These are phyloP conservation scores for Xylaria hypoxylon DNA, from an alignment of 2,329 filamentous ascomycete species.

Conservation along the genomic window DNA sequence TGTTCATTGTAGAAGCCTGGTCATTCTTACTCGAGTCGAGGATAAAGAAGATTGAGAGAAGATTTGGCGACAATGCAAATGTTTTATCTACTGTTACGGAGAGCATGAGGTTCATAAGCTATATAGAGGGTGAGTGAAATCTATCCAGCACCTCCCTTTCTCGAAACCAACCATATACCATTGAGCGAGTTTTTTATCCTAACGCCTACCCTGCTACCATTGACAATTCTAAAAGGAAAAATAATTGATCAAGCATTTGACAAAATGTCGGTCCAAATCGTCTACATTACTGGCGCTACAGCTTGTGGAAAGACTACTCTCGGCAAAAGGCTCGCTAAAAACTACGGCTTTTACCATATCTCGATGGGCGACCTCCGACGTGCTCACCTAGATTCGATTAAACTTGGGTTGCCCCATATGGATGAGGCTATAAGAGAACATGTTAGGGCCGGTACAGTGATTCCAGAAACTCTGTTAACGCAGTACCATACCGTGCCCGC, in stretches of 20 bases:
- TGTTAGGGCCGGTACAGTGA: background rate
- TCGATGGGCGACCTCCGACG: constrained; percentile 29
- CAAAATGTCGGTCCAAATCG: constrained; percentile 32
- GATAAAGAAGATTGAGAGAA: background rate
- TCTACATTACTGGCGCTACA: constrained; percentile 34
- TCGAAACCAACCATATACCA: background rate
- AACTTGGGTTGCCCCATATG: background rate
- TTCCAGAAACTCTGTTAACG: background rate
- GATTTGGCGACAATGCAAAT: background rate
- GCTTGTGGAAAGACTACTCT: constrained; percentile 35
- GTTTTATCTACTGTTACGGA: background rate
- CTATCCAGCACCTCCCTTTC: background rate
- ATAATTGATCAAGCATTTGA: background rate
- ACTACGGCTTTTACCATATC: constrained; percentile 35
- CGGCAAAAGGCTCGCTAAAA: constrained; percentile 20
- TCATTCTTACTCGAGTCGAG: background rate
- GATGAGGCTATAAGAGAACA: background rate
- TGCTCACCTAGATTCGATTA: background rate
- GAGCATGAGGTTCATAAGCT: background rate
- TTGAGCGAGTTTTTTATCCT: background rate
- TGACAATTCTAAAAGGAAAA: background rate
- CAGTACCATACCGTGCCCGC: background rate
- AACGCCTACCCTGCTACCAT: background rate
- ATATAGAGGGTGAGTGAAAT: background rate
- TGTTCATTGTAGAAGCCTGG: background rate